Base-by-base conservation (phyloP, 331 rosid genomes). In the Saraca asoca region DNA sequence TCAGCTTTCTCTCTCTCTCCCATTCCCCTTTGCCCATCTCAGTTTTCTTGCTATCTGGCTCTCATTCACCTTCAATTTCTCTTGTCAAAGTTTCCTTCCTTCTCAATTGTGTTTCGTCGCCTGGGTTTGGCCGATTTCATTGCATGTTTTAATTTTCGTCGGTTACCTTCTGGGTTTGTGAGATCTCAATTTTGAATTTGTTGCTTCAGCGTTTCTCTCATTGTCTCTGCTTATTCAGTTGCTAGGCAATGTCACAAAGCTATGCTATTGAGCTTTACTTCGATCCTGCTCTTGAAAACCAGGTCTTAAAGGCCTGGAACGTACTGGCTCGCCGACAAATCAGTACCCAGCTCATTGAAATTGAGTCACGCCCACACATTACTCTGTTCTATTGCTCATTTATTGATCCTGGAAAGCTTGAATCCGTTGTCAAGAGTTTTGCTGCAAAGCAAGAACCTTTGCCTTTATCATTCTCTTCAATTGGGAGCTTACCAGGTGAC, bases 331-430 rank as follows among this genome's bases (percentile, higher is more conserved):
- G 99, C 11, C 83, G 99, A 5, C 97, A 90, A 62, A 94, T 94
- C 68, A 94, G 91, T 51, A 88, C 96, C 2, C 88, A 85, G 18
- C 85, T 94, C 39, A 94, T 94, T 58, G 95, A 90, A 68, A 90
- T 88, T 48, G 95, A 84, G 37, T 94, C 99, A 0, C 97, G 99
- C 10, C 99, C 99, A 0, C 99, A 90, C 90, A 90, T 94, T 69
- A 90, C 99, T 4, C 96, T 94, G 58, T 94, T 90, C 80, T 84
- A 97, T 16, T 62, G 78, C 35, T 65, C 85, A 0, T 80, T 77
- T 12, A 48, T 83, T 6, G 99, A 94, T 37, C 85, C 95, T 9
- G 58, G 79, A 3, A 91, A 79, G 62, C 69, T 90, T 9, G 93
- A 94, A 20, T 34, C 82, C 20, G 43, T 85, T 0, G 42, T 94